phyloP scores from a whole-genome alignment of 2,329 filamentous ascomycete species.

The Byssochlamys sp. region DNA sequence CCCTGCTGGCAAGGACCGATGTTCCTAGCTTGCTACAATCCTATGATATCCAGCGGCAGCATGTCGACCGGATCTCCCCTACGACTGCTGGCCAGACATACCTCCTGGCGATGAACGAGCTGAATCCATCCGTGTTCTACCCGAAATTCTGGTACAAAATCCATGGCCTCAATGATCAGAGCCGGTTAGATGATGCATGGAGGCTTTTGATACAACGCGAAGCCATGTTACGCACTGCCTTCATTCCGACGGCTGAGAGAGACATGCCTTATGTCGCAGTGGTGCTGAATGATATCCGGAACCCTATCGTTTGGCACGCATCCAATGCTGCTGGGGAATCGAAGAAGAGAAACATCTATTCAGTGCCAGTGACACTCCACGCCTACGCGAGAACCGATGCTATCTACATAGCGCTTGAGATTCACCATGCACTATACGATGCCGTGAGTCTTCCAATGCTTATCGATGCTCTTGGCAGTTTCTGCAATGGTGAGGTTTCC shows the following conservation, averaged over 20 bases:
- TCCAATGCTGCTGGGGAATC: constrained; percentile 7
- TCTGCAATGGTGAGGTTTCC: constrained; percentile 27
- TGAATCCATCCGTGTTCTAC: constrained; percentile 59
- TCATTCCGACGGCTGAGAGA: constrained; percentile 44
- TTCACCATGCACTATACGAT: constrained; percentile 86
- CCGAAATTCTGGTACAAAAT: constrained; percentile 49
- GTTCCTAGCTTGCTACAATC: constrained; percentile 27
- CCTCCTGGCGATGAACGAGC: constrained; percentile 62
- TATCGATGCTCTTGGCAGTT: constrained; percentile 42
- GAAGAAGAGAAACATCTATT: constrained; percentile 8
- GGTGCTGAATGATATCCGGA: constrained; percentile 37
- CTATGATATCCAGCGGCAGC: constrained; percentile 20
- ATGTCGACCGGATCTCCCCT: constrained; percentile 52
- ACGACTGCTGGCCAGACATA: constrained; percentile 69
- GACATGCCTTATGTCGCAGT: constrained; percentile 55
- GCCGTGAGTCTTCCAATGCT: constrained; percentile 64
- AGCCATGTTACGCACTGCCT: constrained; percentile 60
- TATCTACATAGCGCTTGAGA: constrained; percentile 42
- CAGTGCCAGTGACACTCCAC: constrained; percentile 25
- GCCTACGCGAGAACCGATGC: constrained; percentile 20
- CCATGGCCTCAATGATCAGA: constrained; percentile 3
- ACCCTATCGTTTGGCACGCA: constrained; percentile 24
- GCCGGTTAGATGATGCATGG: constrained; percentile 53
- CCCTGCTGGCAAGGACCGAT: constrained; percentile 32
- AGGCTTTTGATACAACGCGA: constrained; percentile 43